Evolutionary conservation across 2,329 filamentous ascomycete genomes (phyloP), one percentile per base, ranked within the genome.

Genomic region (Aspergillus neotritici): DNA sequence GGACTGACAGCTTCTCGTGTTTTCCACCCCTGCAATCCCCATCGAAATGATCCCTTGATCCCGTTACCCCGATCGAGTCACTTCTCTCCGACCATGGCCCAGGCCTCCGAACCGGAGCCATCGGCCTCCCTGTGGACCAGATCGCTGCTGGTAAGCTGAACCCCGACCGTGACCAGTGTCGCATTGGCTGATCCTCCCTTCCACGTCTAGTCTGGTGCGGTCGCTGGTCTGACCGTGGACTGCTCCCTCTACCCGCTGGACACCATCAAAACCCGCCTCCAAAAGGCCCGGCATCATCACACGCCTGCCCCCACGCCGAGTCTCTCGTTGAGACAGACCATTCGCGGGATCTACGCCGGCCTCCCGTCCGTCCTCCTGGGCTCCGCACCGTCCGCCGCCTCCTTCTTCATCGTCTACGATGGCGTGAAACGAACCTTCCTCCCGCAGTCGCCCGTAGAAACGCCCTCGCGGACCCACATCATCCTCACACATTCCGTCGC

Each of bases 361-460:
- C 82, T 98, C 12, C 93, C 91, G 37, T 87, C 82, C 45, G 89
- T 90, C 1, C 75, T 97, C 39, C 83, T 96, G 45, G 93, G 94
- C 25, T 94, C 87, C 36, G 91, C 93, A 0, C 93, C 93, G 0
- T 88, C 89, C 43, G 93, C 94, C 1, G 91, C 93, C 34, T 86
- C 95, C 62, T 98, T 98, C 80, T 98, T 98, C 78, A 86, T 87
- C 63, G 93, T 88, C 40, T 95, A 95, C 74, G 90, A 96, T 69
- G 75, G 78, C 40, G 73, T 84, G 39, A 94, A 90, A 66, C 63
- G 68, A 47, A 60, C 65, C 15, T 57, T 75, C 29, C 68, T 83
- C 12, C 46, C 56, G 1, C 32, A 66, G 11, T 41, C 49, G 6
- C 50, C 53, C 14, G 47, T 64, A 37, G 54, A 55, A 13, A 39